Evolutionary conservation across 306 rosid species (phyloP).

Genomic region (Alnus glutinosa): DNA sequence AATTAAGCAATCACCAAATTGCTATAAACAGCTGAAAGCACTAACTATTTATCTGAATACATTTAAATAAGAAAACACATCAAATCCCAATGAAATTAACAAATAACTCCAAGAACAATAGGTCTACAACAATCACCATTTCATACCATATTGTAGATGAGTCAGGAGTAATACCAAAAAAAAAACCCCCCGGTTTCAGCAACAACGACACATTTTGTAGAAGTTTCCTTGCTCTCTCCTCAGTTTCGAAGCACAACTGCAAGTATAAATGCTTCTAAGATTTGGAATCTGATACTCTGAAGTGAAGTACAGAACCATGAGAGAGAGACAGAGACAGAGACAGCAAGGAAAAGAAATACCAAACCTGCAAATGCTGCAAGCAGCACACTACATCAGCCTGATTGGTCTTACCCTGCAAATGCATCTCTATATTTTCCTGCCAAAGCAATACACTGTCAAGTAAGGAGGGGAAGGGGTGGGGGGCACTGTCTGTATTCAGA

Average conservation of each 20-base stretch:
- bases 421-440: constrained; percentile 64
- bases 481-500: background rate
- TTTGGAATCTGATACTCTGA: constrained; percentile 10
- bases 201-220: constrained; percentile 78
- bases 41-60: background rate
- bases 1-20: background rate
- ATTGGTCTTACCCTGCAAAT: constrained; percentile 62
- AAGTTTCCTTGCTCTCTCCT: constrained; percentile 84
- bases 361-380: constrained; percentile 95
- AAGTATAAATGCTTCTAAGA: constrained; percentile 29
- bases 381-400: constrained; percentile 86
- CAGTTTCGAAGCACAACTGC: constrained; percentile 92
- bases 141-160: constrained; percentile 98
- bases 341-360: background rate
- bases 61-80: background rate
- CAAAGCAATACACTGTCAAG: constrained; percentile 11
- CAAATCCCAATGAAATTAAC: constrained; percentile 18
- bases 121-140: constrained; percentile 31
- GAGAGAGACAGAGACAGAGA: background rate
- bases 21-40: background rate
- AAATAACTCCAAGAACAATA: constrained; percentile 27
- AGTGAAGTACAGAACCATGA: background rate
- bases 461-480: background rate
- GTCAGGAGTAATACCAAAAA: constrained; percentile 98
- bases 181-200: constrained; percentile 96